Evolutionary conservation across 768 basidiomycete genomes (phyloP).

Genomic region (Auriscalpium vulgare): DNA sequence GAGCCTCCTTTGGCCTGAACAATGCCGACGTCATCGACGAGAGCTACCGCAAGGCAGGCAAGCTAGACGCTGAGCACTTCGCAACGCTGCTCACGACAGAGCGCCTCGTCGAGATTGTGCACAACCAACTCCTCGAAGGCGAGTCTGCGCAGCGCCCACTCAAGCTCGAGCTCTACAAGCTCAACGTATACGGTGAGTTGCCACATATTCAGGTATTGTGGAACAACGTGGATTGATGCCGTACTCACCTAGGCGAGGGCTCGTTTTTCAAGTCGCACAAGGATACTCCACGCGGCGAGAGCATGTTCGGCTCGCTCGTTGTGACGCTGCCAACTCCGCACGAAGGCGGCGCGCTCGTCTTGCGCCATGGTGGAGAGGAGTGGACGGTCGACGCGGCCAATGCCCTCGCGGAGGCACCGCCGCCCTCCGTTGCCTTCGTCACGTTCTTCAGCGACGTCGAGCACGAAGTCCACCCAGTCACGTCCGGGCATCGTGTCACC

Average conservation of each 20-base stretch:
- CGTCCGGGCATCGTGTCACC: slow-evolving; percentile 32
- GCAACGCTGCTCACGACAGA: not conserved
- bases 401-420: not conserved
- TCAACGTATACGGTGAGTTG: slow-evolving; percentile 3
- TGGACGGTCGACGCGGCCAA: slow-evolving; percentile 3
- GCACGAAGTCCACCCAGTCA: slow-evolving; percentile 30
- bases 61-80: not conserved
- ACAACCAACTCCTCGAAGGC: slow-evolving; percentile 2
- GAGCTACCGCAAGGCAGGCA: slow-evolving; percentile 1
- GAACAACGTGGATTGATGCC: too few relatives aligned
- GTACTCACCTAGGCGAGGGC: slow-evolving; percentile 11
- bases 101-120: slow-evolving; percentile 1
- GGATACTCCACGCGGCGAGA: slow-evolving; percentile 39
- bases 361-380: slow-evolving; percentile 26
- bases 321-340: slow-evolving; percentile 7
- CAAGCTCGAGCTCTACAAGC: slow-evolving; percentile 1
- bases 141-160: not conserved
- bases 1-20: not conserved
- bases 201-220: not conserved
- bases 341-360: slow-evolving; percentile 28
- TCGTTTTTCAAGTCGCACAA: slow-evolving; percentile 36
- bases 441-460: slow-evolving; percentile 34
- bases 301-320: slow-evolving; percentile 24
- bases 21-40: not conserved
- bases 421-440: slow-evolving; percentile 15